Evolutionary conservation across 768 basidiomycete species (phyloP), one percentile per base, ranked within the genome.

Genomic region (Lactarius hengduanensis): DNA sequence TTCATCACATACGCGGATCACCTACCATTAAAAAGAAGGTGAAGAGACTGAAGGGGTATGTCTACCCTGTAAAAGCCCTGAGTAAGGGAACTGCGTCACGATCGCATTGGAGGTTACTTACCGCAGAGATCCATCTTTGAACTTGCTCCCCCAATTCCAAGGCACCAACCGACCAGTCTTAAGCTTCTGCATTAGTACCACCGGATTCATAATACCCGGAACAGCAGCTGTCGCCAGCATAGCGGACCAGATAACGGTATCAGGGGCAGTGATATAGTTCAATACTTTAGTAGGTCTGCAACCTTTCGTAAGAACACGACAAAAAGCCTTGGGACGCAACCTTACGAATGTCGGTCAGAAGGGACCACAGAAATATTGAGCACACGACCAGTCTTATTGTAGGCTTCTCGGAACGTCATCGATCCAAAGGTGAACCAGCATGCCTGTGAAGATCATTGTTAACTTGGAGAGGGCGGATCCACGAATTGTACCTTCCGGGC

Each of bases 221-320:
- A 97, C 96, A 28, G 96, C 96, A 3, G 96, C 95, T 5, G 93
- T 94, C 7, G 94, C 94, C 50, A 96, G 78, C 43, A 92, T 72
- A 2, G 90, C 89, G 54, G 84, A 88, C 90, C 90, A 92, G 62
- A 92, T 90, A 22, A 92, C 80, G 3, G 89, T 91, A 74, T 98
- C 92, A 0, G 97, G 97, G n/a, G 95, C 91, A 22, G 94, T 96
- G 68, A 98, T 84, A 73, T 97, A 94, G 75, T 98, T 99, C 13
- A 99, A 80, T 2, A 99, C 78, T 76, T 98, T 98, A 2, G 97
- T 98, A 2, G 97, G 97, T 15, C 92, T 94, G 67, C 66, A 73
- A 66, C 7, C 64, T 67, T 32, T 68, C 68, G 60, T 69, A 61
- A 61, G 56, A 30, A 62, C 8, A 5, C 34, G n/a, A 26, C 20